Evolutionary conservation across 2,329 filamentous ascomycete species (phyloP).

Genomic region (Penicillium crustosum): DNA sequence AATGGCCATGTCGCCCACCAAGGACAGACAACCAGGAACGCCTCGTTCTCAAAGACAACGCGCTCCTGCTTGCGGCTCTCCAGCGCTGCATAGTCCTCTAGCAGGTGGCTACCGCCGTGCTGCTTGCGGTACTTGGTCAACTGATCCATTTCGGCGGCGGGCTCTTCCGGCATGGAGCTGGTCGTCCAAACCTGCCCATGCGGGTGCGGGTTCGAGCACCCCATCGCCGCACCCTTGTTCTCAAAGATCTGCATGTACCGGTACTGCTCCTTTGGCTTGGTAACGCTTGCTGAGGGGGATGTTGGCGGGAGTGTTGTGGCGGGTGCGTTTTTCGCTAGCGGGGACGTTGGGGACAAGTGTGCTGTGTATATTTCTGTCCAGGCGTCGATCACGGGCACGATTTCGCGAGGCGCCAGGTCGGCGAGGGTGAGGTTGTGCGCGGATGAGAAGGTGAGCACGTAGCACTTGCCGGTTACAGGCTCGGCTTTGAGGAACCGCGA

Average conservation of each 20-base stretch:
- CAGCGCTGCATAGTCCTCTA: constrained; percentile 82
- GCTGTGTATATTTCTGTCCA: constrained; percentile 89
- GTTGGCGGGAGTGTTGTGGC: constrained; percentile 50
- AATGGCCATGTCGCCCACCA: constrained; percentile 99
- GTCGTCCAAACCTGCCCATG: constrained; percentile 98
- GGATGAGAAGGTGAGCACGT: constrained; percentile 91
- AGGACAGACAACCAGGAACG: constrained; percentile 84
- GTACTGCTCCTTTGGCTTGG: constrained; percentile 70
- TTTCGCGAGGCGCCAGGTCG: constrained; percentile 75
- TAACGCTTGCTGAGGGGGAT: constrained; percentile 45
- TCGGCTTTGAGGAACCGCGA: constrained; percentile 77
- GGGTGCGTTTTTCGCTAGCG: constrained; percentile 54
- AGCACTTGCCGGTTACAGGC: constrained; percentile 90
- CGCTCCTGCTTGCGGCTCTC: constrained; percentile 81
- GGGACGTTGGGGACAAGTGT: constrained; percentile 72
- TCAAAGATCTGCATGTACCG: constrained; percentile 99
- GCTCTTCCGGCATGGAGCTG: constrained; percentile 86
- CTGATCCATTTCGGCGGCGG: constrained; percentile 72
- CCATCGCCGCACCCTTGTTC: constrained; percentile 97
- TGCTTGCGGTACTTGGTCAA: constrained; percentile 74
- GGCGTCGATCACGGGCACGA: constrained; percentile 78
- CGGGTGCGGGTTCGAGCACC: constrained; percentile 96
- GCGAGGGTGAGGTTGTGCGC: constrained; percentile 89
- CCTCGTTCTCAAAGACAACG: constrained; percentile 81
- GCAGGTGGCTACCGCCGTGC: constrained; percentile 70